These are phyloP conservation scores for Scutellaria baicalensis DNA, from an alignment of 257 asterid species.

Conservation along the genomic window DNA sequence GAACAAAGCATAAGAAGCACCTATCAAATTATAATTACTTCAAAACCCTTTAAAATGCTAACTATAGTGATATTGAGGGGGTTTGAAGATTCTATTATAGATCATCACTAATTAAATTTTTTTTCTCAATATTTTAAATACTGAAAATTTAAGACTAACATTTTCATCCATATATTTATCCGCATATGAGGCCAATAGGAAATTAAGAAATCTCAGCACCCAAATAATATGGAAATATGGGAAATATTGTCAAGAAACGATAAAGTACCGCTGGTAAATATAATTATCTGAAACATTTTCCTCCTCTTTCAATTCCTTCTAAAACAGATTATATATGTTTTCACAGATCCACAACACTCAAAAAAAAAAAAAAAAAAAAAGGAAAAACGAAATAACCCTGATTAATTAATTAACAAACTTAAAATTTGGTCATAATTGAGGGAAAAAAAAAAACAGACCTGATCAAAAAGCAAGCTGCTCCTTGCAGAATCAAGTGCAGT, in stretches of 20 bases:
- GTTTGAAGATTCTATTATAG: not conserved
- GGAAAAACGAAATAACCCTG: not conserved
- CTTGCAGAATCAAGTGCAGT: conserved; percentile 4
- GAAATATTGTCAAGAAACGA: not conserved
- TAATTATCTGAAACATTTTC: not conserved
- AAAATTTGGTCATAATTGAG: no score
- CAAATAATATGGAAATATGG: not conserved
- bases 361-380: not conserved
- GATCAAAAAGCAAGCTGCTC: not conserved
- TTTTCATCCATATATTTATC: not conserved
- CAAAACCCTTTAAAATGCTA: not conserved
- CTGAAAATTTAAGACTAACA: no score
- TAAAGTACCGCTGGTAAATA: no score
- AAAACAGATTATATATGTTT: not conserved
- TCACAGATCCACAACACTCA: not conserved
- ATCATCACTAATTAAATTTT: not conserved
- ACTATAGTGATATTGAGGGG: no score
- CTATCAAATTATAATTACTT: not conserved
- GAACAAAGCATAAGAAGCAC: no score
- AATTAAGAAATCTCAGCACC: not conserved
- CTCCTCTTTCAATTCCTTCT: not conserved
- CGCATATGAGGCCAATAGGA: not conserved
- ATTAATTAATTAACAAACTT: not conserved
- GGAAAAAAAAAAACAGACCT: conserved; percentile 10
- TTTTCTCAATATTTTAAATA: no score